Percentiles rank a stretch among this genome's conserved stretches.
These are phyloP conservation scores for Colletotrichum sp. DNA, from an alignment of 2,329 filamentous ascomycete species.

Conservation along the genomic window DNA sequence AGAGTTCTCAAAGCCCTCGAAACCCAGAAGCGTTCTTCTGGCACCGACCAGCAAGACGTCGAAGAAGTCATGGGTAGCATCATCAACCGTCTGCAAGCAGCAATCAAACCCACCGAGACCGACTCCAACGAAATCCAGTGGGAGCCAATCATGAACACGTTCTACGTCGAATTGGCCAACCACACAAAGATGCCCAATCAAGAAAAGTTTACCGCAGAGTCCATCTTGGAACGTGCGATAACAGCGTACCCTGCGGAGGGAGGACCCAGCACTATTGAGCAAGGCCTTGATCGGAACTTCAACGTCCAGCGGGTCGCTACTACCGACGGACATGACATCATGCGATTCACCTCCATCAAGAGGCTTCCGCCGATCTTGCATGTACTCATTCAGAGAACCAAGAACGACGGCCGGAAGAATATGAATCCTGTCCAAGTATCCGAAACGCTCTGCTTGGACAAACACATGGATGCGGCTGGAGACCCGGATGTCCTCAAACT, in stretches of 20 bases:
- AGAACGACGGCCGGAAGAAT: conserved; percentile 77
- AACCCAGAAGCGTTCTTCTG: conserved; percentile 51
- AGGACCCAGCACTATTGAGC: conserved; percentile 71
- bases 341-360: conserved; percentile 73
- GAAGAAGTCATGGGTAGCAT: conserved; percentile 95
- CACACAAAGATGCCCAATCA: conserved; percentile 60
- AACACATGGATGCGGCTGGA: conserved; percentile 76
- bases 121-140: conserved; percentile 73
- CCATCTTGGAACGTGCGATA: conserved; percentile 65
- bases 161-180: conserved; percentile 67
- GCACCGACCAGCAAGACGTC: conserved; percentile 86
- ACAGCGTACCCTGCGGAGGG: conserved; percentile 62
- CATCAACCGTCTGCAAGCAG: conserved; percentile 87
- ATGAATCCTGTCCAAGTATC: conserved; percentile 80
- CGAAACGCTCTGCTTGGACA: conserved; percentile 83
- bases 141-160: conserved; percentile 77
- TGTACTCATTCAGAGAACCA: conserved; percentile 85
- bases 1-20: conserved; percentile 51
- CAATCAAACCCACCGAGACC: conserved; percentile 76
- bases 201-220: conserved; percentile 28
- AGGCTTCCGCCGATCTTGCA: conserved; percentile 85
- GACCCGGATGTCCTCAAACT: conserved; percentile 66
- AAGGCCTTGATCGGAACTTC: conserved; percentile 85
- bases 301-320: conserved; percentile 71
- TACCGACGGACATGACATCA: conserved; percentile 53